A percentile compares a stretch with the other conserved stretches of the same genome.
Conservation (phyloP, 2,329 filamentous ascomycete genomes). For the Aspergillus brasiliensis region DNA sequence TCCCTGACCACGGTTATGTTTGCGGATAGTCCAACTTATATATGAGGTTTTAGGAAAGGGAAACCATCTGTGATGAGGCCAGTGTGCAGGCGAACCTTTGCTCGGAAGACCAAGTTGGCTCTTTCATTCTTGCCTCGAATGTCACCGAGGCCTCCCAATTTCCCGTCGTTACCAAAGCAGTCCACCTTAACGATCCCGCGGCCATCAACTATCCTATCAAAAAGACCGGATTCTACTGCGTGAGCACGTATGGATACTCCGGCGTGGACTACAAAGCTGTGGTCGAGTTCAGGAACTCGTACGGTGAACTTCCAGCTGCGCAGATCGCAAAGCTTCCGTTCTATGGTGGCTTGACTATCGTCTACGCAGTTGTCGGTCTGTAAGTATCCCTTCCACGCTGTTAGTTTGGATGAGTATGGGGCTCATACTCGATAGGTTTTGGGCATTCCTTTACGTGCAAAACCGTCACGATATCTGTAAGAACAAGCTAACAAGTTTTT, state of each 20-base stretch:
- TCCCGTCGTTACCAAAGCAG: conserved; percentile 74
- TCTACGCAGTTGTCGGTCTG: conserved; percentile 82
- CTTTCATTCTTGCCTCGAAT: conserved; percentile 80
- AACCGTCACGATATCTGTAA: conserved; percentile 86
- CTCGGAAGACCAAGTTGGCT: conserved; percentile 73
- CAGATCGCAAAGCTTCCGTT: conserved; percentile 98
- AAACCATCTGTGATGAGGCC: conserved; percentile 75
- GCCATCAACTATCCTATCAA: conserved; percentile 79
- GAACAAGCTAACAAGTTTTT: conserved; percentile 27
- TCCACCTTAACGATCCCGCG: conserved; percentile 74
- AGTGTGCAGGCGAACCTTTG: conserved; percentile 71
- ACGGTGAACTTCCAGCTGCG: conserved; percentile 90
- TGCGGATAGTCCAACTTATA: conserved; percentile 34
- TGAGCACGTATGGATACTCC: conserved; percentile 73
- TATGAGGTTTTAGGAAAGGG: conserved; percentile 48
- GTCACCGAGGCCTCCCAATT: conserved; percentile 70
- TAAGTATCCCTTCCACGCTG: conserved; percentile 53
- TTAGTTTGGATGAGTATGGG: neutral
- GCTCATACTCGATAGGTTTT: conserved; percentile 62
- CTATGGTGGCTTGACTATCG: conserved; percentile 89
- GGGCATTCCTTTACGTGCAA: conserved; percentile 94
- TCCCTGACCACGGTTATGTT: neutral
- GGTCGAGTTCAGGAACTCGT: conserved; percentile 92
- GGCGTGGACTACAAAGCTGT: conserved; percentile 73
- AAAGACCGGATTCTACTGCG: conserved; percentile 95